Base-by-base conservation (phyloP, 495 filamentous ascomycete genomes). In the Pyrenopolyporus hunteri region DNA sequence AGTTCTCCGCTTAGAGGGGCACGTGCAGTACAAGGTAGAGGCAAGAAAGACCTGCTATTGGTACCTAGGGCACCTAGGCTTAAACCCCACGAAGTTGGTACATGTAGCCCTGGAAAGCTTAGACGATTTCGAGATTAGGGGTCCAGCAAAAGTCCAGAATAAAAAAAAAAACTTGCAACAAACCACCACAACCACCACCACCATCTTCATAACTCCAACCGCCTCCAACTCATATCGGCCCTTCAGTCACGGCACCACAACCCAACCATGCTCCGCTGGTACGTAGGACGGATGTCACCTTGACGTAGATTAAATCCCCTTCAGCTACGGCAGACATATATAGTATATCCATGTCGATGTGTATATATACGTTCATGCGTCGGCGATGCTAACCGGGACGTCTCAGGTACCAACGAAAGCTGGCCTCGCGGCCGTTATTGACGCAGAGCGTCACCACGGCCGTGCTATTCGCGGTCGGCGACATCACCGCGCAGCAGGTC, bases 401-500 rank as follows among this genome's bases (percentile, higher is more conserved):
- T 11, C 10, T 40, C 74, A 97, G 93, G 93, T 97, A 97, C 78
- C 89, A 94, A 77, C 78, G 86, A 67, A 89, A 86, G 71, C 83
- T 97, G 59, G 88, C 88, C 53, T 83, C 84, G 66, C 83, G 87
- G 67, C 93, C 93, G 52, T 78, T 97, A 55, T 85, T 97, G 66
- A 97, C 93, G 6, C 90, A 96, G 76, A 89, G 87, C 70, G 72
- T 96, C 54, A 96, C 91, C 42, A 95, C 92, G 25, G 86, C 89
- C 23, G 74, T 97, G 44, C 85, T 98, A 51, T 98, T 98, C 73
- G 92, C 88, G 31, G 86, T 91, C 13, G 94, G 94, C 58, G 94
- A 98, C 75, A 79, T 88, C 48, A 83, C 97, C 49, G 91, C 94
- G n/a, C 94, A 98, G 68, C 94, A 98, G 74, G 80, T 77, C n/a